Base-by-base conservation (phyloP, 169 alveolate species). In the Cryptosporidium parvum region DNA sequence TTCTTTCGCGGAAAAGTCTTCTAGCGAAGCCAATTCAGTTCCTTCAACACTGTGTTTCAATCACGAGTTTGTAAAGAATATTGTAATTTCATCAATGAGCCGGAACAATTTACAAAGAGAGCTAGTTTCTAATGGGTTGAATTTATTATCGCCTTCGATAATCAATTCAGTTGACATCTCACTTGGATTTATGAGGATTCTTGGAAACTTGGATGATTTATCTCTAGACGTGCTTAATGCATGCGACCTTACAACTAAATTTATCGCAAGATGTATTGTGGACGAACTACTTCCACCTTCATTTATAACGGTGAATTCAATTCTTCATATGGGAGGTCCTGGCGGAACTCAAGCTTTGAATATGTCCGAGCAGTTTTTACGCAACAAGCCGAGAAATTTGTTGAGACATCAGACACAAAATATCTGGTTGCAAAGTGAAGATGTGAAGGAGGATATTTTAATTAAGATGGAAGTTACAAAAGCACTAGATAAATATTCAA, bases 241-340 rank as follows among this genome's bases (percentile, higher is more conserved):
- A 44, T 80, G 89, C 23, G 89, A 80, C 29, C 75, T 80, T 4
- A 80, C 89, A 39, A 45, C 89, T 6, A 80, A 80, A 65, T 80
- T 80, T 80, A 61, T 80, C 21, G 26, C 69, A 8, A 59, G 89
- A 58, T 80, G 89, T 23, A 58, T 80, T 62, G 89, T 80, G 7
- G 89, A 80, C 35, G 89, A 80, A 62, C 68, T 80, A 2, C 72
- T 80, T 62, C 89, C 89, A 12, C 89, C 89, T 29, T 80, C 75
- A 44, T 80, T 80, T 42, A 33, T 80, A 9, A 42, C 73, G 5
- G 89, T 80, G n/a, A 80, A 80, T 44, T 80, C 59, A 42, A 80
- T 80, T 37, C 68, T 80, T 26, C 89, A 80, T 26, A 80, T 80
- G 89, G 89, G 89, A 58, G 89, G 89, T 52, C 75, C 75, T 26